Conservation (phyloP, 306 rosid species). For the Quercus suber region DNA sequence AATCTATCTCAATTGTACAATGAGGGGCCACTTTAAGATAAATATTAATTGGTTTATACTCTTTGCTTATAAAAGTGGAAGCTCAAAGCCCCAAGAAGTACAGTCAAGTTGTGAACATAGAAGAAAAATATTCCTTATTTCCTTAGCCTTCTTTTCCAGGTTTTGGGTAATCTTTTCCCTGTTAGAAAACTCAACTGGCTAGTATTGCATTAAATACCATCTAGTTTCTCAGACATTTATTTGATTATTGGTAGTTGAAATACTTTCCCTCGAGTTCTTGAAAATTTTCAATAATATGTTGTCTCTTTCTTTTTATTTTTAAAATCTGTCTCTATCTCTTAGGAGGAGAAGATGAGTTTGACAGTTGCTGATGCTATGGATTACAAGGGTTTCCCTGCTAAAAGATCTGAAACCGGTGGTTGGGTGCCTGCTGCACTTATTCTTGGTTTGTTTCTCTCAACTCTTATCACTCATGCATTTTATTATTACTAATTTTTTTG, state of each 20-base stretch:
- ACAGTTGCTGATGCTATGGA: slow-evolving; percentile 66
- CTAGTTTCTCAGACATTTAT: slow-evolving; percentile 6
- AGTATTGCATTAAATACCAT: neutral
- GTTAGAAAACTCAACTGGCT: slow-evolving; percentile 34
- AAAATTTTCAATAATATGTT: neutral
- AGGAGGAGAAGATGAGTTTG: slow-evolving; percentile 75
- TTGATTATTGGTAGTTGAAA: slow-evolving; percentile 15
- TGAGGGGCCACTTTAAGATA: slow-evolving; percentile 32
- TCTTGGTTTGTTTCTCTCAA: slow-evolving; percentile 48
- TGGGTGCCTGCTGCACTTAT: slow-evolving; percentile 80
- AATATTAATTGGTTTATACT: slow-evolving; percentile 12
- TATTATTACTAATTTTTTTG: neutral
- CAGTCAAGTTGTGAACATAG: slow-evolving; percentile 16
- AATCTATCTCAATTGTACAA: slow-evolving; percentile 19
- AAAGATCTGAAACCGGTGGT: slow-evolving; percentile 81
- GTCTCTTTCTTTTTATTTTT: neutral
- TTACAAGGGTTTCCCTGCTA: slow-evolving; percentile 74
- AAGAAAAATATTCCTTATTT: slow-evolving; percentile 13
- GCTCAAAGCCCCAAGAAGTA: slow-evolving; percentile 17
- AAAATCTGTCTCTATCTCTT: slow-evolving; percentile 5
- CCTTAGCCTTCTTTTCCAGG: neutral
- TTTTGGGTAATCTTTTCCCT: slow-evolving; percentile 14
- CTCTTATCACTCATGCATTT: neutral
- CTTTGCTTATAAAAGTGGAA: slow-evolving; percentile 58
- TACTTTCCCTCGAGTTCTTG: neutral